Evolutionary conservation across 202 grass and related monocot genomes (phyloP), one percentile per base, ranked within the genome.

Genomic region (Zizania palustris): DNA sequence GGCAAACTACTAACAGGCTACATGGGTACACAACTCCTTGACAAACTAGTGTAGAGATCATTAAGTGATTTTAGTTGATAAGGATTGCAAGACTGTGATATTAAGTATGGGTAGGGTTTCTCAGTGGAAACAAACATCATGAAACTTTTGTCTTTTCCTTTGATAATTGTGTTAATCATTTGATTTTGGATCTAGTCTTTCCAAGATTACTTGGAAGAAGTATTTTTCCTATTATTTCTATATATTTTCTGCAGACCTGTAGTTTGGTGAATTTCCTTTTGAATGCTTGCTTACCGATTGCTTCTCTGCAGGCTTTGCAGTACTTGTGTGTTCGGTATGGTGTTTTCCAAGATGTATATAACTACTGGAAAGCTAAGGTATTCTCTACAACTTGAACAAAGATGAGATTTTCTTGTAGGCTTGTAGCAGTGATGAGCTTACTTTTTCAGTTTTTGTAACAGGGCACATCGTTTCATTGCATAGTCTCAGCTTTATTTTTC

Each of bases 331-430:
- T 96, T 75, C 78, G 85, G 36, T 84, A 81, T 83, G 79, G 81
- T 9, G 46, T 96, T 84, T 85, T 90, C 69, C 92, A 93, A 49
- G 87, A 85, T 87, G 87, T 99, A 87, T 99, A 93, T 96, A 96
- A 83, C 65, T 96, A 89, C 76, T 99, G 96, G 96, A 93, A 91
- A 92, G 71, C 72, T 43, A 99, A 99, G 96, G 96, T 99, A 93
- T 66, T 10, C 53, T 73, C 62, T 16, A 79, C 49, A 43, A 44
- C 12, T 10, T 44, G 54, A 76, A 56, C 60, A 15, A 5, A 82
- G 11, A 66, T 49, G 44, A 59, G 36, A 3, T 40, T 60, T 76
- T 34, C 16, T 63, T 33, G 41, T 60, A 22, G 18, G 19, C 16
- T 63, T 33, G 41, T 60, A 22, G 18, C 56, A 62, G 45, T 3